phyloP scores from a whole-genome alignment of 305 asterid species.

The Fraxinus greggii region DNA sequence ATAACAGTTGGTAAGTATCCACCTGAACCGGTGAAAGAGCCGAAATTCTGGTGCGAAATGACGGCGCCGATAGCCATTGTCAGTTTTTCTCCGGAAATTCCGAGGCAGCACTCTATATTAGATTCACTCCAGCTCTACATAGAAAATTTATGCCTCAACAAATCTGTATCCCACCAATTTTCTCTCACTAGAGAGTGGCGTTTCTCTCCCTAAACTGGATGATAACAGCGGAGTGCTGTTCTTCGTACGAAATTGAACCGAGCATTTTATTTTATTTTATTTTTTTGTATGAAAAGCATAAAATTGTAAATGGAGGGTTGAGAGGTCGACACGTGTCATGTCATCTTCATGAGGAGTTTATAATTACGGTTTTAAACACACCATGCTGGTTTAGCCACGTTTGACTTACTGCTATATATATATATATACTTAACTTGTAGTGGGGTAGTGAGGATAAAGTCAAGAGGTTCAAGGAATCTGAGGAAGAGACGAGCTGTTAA shows the following conservation, averaged over 20 bases:
- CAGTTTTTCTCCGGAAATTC: conserved; percentile 27
- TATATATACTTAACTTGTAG: too few relatives aligned
- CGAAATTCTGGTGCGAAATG: conserved; percentile 70
- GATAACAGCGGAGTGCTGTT: conserved; percentile 27
- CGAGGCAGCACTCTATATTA: not conserved
- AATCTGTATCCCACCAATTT: not conserved
- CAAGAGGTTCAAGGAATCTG: too few relatives aligned
- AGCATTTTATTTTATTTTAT: conserved; percentile 12
- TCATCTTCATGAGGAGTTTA: not conserved
- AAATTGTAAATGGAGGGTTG: conserved; percentile 26
- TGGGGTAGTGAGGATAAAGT: too few relatives aligned
- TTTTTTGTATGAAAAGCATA: conserved; percentile 33
- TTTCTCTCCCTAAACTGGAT: conserved; percentile 28
- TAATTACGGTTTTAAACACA: not conserved
- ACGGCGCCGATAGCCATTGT: conserved; percentile 77
- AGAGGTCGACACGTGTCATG: conserved; percentile 39
- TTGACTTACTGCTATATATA: too few relatives aligned
- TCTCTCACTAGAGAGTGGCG: not conserved
- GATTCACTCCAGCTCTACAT: conserved; percentile 11
- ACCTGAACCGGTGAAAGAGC: conserved; percentile 54
- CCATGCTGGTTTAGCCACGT: not conserved
- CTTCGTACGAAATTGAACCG: conserved; percentile 21
- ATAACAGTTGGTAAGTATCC: not conserved
- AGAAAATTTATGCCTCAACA: not conserved
- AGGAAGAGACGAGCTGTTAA: too few relatives aligned